Evolutionary conservation across 306 rosid species (phyloP), one percentile per base, ranked within the genome.

Genomic region (Mimosa pudica): DNA sequence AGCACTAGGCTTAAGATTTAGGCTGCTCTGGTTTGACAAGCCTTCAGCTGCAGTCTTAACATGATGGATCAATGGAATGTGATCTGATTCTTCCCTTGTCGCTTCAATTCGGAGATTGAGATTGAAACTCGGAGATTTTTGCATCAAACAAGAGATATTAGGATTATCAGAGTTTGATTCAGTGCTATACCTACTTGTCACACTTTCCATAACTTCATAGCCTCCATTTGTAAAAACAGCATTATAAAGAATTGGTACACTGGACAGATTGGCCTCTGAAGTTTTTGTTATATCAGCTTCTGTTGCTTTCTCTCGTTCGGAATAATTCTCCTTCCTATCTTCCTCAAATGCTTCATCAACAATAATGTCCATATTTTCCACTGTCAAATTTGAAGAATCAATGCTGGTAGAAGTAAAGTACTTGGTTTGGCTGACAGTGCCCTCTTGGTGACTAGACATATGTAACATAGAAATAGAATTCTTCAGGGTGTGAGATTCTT

Each of bases 51-150:
- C 77, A 71, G 83, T 84, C 81, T 85, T 84, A 3, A 81, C 88
- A 63, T 88, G 88, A 41, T 51, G 60, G 49, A 89, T 84, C 78
- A 92, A 77, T 33, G 97, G 93, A 70, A 54, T 84, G 71, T 64
- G 79, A 77, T 92, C 97, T n/a, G 92, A 86, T 73, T 89, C 97
- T 79, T 80, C 86, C 7, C 54, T 30, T 13, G 60, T 86, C 33
- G 61, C 87, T 89, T 87, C 89, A 2, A 8, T 83, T 75, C 75
- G 83, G 47, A 92, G 94, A 75, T 92, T 85, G 77, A 89, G 85
- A 65, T 87, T 89, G 82, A 94, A 94, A 85, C 97, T 92, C 35
- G 92, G 97, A 48, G 98, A 92, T 75, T 92, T 91, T 58, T 92
- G 89, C 66, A 91, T 89, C 81, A 71, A 87, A 16, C 66, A 68